These are phyloP conservation scores for Wickerhamomyces pijperi DNA, from an alignment of 805 yeast genomes.

Conservation along the genomic window DNA sequence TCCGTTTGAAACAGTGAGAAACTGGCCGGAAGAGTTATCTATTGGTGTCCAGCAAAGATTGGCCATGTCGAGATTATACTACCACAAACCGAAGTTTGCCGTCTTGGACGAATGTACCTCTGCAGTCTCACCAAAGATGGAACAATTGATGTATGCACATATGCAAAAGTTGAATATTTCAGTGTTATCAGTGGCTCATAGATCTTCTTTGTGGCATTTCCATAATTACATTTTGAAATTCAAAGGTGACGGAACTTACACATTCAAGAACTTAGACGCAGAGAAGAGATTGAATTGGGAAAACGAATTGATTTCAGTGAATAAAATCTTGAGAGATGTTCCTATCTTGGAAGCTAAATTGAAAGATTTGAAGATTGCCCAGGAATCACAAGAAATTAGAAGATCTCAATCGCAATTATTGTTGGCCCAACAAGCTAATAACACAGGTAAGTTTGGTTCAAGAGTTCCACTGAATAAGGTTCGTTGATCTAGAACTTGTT, in stretches of 20 bases:
- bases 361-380: conserved; percentile 46
- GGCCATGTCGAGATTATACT: conserved; percentile 87
- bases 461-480: not conserved
- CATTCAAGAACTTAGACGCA: conserved; percentile 57
- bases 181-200: conserved; percentile 80
- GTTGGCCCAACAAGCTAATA: not conserved
- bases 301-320: conserved; percentile 64
- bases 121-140: conserved; percentile 85
- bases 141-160: conserved; percentile 75
- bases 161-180: conserved; percentile 76
- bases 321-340: conserved; percentile 58
- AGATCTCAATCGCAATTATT: conserved; percentile 17
- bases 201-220: conserved; percentile 88
- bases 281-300: conserved; percentile 61
- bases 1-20: conserved; percentile 56
- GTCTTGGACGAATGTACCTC: conserved; percentile 94
- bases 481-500: no score
- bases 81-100: conserved; percentile 87
- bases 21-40: conserved; percentile 84
- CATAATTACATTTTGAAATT: conserved; percentile 76
- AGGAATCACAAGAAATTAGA: conserved; percentile 22
- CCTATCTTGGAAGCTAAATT: conserved; percentile 59
- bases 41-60: conserved; percentile 89
- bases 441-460: not conserved
- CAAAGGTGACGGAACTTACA: conserved; percentile 71